Evolutionary conservation across 352 stramenopile genomes (phyloP).

Genomic region (Phytopythium montanum): DNA sequence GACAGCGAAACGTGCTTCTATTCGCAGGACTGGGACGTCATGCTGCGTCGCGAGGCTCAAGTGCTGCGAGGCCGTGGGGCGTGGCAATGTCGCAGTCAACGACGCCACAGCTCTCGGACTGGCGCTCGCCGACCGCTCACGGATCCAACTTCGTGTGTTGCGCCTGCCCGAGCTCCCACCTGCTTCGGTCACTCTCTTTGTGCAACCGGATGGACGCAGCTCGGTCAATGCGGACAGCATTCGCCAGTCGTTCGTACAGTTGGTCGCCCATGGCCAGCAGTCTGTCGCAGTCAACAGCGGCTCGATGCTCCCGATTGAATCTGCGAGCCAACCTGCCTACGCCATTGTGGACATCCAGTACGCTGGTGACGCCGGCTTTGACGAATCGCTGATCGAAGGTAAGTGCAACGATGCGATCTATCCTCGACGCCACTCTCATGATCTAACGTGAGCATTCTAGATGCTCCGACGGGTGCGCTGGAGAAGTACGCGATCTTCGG

Average conservation of each 20-base stretch:
- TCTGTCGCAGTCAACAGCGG: slow-evolving; percentile 28
- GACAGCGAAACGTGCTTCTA: not conserved
- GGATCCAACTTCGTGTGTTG: slow-evolving; percentile 47
- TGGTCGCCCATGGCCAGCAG: slow-evolving; percentile 15
- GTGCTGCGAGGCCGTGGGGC: slow-evolving; percentile 27
- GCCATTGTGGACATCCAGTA: slow-evolving; percentile 38
- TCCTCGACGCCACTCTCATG: not conserved
- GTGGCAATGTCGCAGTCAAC: slow-evolving; percentile 36
- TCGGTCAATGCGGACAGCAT: slow-evolving; percentile 11
- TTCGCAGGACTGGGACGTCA: slow-evolving; percentile 9
- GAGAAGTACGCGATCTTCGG: slow-evolving; percentile 57
- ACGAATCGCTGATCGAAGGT: slow-evolving; percentile 49
- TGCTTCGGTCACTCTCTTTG: slow-evolving; percentile 22
- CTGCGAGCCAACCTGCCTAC: slow-evolving; percentile 11
- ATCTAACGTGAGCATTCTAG: slow-evolving; percentile 18
- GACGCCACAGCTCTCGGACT: slow-evolving; percentile 13
- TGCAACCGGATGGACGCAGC: slow-evolving; percentile 10
- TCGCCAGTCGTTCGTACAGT: slow-evolving; percentile 32
- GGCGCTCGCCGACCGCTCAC: slow-evolving; percentile 13
- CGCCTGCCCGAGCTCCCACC: slow-evolving; percentile 40
- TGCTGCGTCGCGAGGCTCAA: slow-evolving; percentile 42
- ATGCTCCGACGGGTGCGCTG: slow-evolving; percentile 43
- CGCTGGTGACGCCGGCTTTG: slow-evolving; percentile 35
- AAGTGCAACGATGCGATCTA: not conserved
- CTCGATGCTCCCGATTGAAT: slow-evolving; percentile 23